Evolutionary conservation across 805 yeast genomes (phyloP).

Genomic region (Lipomyces yamanashiensis): DNA sequence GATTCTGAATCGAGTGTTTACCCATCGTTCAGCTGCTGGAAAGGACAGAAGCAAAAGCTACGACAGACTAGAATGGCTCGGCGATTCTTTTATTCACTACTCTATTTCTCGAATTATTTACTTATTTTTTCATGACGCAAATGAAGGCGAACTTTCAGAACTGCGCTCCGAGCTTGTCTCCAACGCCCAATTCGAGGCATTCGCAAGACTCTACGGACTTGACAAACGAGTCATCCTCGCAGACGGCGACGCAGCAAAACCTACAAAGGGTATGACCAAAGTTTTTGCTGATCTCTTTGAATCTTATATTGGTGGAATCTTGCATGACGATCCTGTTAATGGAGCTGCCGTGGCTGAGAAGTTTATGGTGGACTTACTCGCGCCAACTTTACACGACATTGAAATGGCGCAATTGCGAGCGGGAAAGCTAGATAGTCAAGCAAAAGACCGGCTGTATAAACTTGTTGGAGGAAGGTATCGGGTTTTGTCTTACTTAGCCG

Average conservation of each 20-base stretch:
- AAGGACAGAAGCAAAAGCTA: slow-evolving; percentile 50
- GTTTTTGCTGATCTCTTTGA: slow-evolving; percentile 88
- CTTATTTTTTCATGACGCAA: slow-evolving; percentile 63
- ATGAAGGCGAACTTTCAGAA: slow-evolving; percentile 81
- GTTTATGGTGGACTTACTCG: slow-evolving; percentile 47
- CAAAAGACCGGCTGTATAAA: slow-evolving; percentile 73
- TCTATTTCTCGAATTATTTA: slow-evolving; percentile 72
- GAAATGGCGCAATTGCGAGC: slow-evolving; percentile 11
- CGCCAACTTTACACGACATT: slow-evolving; percentile 15
- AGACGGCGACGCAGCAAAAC: slow-evolving; percentile 38
- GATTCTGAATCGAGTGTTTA: slow-evolving; percentile 72
- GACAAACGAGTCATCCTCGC: slow-evolving; percentile 55
- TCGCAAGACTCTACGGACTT: slow-evolving; percentile 71
- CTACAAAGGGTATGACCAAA: slow-evolving; percentile 48
- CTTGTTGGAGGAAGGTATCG: slow-evolving; percentile 65
- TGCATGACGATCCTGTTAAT: slow-evolving; percentile 55
- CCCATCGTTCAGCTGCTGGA: slow-evolving; percentile 75
- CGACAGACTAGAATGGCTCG: slow-evolving; percentile 36
- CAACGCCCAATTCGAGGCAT: slow-evolving; percentile 70
- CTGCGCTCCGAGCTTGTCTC: slow-evolving; percentile 72
- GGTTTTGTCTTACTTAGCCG: neutral
- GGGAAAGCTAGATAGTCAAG: slow-evolving; percentile 56
- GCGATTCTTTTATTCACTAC: slow-evolving; percentile 43
- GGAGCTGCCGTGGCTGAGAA: slow-evolving; percentile 41
- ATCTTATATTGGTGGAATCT: slow-evolving; percentile 88